Evolutionary conservation across 306 rosid genomes (phyloP), one percentile per base, ranked within the genome.

Genomic region (Dicorynia guianensis): DNA sequence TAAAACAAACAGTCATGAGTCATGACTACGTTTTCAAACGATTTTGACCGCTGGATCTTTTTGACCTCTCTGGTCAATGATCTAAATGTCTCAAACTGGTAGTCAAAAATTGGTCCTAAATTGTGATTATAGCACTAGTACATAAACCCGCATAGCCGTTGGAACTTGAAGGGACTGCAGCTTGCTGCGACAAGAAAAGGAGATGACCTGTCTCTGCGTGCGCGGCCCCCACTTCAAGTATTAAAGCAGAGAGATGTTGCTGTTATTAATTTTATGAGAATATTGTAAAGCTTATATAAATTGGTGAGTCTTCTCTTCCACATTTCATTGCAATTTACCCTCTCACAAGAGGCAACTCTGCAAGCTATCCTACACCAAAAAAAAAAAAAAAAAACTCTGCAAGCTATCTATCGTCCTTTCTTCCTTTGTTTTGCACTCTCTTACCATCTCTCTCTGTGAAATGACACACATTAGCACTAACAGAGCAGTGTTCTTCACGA

Each of bases 391-490:
- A n/a, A n/a, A n/a, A n/a, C n/a, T 64, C 14, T 54, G 40, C 69
- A 11, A 30, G 30, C 19, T 50, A 46, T 30, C 40, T 0, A 7
- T 4, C 15, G 2, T 17, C 40, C 39, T 43, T 9, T 11, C 20
- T 12, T 67, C 19, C 67, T 0, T 2, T 25, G 1, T 25, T 25
- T 25, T 25, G 30, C 30, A 1, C 30, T 25, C 30, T 25, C 30
- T 25, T 25, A 2, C 30, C 30, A 25, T 60, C 6, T 33, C 40
- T 33, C 11, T 59, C 20, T 47, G 14, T 15, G 55, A 60, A 79
- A 85, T 88, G 92, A 89, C 86, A 33, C 74, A 69, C 39, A 42
- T 83, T 48, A 55, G 82, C 84, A 83, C 69, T 6, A 59, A 53
- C 85, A 62, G 63, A 62, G 78, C 82, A 56, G 5, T 74, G 67